These are phyloP conservation scores for Monosporascus sp. DNA, from an alignment of 2,329 filamentous ascomycete species.

Conservation along the genomic window DNA sequence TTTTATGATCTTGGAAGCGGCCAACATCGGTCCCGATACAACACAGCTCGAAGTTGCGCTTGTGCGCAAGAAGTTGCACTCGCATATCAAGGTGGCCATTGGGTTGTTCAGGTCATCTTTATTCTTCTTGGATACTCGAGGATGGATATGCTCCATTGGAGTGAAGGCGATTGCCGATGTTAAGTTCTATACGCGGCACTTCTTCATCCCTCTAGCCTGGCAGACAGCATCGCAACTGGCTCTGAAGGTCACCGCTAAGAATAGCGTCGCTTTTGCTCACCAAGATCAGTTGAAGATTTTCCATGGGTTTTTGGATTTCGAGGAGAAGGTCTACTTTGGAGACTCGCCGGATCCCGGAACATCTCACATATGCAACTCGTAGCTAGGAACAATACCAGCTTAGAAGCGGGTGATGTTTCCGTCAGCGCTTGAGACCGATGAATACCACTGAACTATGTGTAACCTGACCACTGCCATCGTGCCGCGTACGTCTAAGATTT, in stretches of 20 bases:
- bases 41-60: background rate
- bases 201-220: slow-evolving; percentile 18
- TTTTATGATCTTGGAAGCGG: background rate
- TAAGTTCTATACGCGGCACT: slow-evolving; percentile 10
- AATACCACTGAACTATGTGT: too few relatives aligned
- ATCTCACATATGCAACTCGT: too few relatives aligned
- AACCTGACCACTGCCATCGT: too few relatives aligned
- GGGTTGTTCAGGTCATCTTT: slow-evolving; percentile 10
- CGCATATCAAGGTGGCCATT: slow-evolving; percentile 2
- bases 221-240: slow-evolving; percentile 9
- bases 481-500: too few relatives aligned
- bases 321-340: slow-evolving; percentile 8
- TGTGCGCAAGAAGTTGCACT: background rate
- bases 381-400: too few relatives aligned
- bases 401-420: too few relatives aligned
- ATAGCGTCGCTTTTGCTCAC: slow-evolving; percentile 11
- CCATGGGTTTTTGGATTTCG: slow-evolving; percentile 17
- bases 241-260: background rate
- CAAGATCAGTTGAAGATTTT: slow-evolving; percentile 14
- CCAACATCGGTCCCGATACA: background rate
- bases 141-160: slow-evolving; percentile 16
- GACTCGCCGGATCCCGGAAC: background rate
- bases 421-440: too few relatives aligned
- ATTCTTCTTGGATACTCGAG: slow-evolving; percentile 12
- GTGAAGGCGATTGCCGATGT: slow-evolving; percentile 7